Conservation (phyloP, 371 early-diverging fungal genomes). For the Mucor racemosus region DNA sequence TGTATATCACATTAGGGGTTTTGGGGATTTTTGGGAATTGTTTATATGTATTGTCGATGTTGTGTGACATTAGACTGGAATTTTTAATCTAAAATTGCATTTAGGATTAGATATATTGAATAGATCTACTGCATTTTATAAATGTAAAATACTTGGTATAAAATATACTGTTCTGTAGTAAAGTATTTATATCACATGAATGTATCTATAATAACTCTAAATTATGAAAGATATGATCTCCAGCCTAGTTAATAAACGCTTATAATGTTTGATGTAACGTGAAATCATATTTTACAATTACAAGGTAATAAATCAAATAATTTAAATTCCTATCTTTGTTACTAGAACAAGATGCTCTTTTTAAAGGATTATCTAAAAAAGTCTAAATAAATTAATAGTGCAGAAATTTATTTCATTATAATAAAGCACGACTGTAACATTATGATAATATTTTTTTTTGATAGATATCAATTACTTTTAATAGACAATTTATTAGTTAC, state of each 20-base stretch:
- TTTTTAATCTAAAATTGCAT: constrained; percentile 2
- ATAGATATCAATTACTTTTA: neutral
- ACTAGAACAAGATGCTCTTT: neutral
- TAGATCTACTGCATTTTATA: neutral
- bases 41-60: neutral
- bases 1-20: too few species aligned
- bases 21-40: neutral
- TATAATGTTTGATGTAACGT: constrained; percentile 4
- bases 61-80: neutral
- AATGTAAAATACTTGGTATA: neutral
- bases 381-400: too few species aligned
- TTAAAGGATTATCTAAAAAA: neutral
- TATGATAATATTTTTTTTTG: too few species aligned
- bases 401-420: too few species aligned
- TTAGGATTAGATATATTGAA: neutral
- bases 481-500: neutral
- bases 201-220: neutral
- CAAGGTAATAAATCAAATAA: too few species aligned
- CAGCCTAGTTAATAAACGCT: neutral
- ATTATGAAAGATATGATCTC: neutral
- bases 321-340: neutral
- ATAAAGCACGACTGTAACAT: too few species aligned
- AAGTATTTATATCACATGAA: neutral
- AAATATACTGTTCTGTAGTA: neutral
- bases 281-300: constrained; percentile 1